Conservation (phyloP, 2,329 filamentous ascomycete species). For the Aureobasidium sp. region DNA sequence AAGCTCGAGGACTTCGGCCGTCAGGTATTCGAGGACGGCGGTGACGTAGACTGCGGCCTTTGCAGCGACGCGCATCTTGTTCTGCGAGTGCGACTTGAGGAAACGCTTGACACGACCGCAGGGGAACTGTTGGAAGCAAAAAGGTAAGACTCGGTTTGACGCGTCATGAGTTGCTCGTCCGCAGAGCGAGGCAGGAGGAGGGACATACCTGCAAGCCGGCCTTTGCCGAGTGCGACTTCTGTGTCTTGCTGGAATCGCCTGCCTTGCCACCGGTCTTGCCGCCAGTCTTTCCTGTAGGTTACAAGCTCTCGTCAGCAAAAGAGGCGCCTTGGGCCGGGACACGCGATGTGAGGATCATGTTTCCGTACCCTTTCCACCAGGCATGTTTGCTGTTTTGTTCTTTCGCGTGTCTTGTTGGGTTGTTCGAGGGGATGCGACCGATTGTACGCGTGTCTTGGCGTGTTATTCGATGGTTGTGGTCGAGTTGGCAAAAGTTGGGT, state of each 20-base stretch:
- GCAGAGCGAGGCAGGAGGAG: not conserved
- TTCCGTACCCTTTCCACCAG: slow-evolving; percentile 91
- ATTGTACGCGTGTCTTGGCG: slow-evolving; percentile 14
- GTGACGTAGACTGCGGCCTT: slow-evolving; percentile 98
- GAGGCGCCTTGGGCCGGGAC: slow-evolving; percentile 18
- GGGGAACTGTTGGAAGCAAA: slow-evolving; percentile 62
- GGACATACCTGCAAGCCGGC: slow-evolving; percentile 84
- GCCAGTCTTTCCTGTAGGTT: slow-evolving; percentile 50
- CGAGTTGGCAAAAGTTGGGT: slow-evolving; percentile 12
- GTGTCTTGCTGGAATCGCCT: slow-evolving; percentile 70
- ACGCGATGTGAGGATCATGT: slow-evolving; percentile 34
- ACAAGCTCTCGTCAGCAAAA: slow-evolving; percentile 23
- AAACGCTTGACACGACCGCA: slow-evolving; percentile 99
- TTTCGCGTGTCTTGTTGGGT: slow-evolving; percentile 5
- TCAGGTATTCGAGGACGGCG: slow-evolving; percentile 95
- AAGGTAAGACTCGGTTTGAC: slow-evolving; percentile 17
- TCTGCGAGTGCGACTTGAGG: slow-evolving; percentile 97
- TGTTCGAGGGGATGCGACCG: slow-evolving; percentile 14
- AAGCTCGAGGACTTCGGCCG: slow-evolving; percentile 94
- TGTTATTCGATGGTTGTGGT: not conserved
- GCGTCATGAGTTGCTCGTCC: slow-evolving; percentile 25
- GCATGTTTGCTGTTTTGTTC: slow-evolving; percentile 40
- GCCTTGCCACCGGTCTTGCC: slow-evolving; percentile 87
- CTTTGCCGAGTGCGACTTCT: slow-evolving; percentile 89
- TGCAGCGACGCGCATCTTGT: slow-evolving; percentile 98